Evolutionary conservation across 176 grass and related monocot genomes (phyloP).

Genomic region (Cenchrus americanus): DNA sequence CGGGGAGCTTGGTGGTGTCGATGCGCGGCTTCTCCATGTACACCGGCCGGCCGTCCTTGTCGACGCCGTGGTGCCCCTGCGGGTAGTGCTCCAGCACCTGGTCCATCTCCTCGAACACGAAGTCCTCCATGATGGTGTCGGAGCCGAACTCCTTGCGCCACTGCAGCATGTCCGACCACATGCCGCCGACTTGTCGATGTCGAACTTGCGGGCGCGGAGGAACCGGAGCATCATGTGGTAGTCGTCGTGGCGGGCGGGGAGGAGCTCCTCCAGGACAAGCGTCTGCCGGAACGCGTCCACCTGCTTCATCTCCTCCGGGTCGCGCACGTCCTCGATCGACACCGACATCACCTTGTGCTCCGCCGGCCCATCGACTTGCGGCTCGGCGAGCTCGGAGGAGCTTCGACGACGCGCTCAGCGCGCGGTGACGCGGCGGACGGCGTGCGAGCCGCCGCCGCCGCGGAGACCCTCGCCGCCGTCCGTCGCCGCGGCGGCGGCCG

Average conservation of each 20-base stretch:
- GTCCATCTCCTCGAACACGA: conserved; percentile 81
- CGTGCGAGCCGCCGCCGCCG: conserved; percentile 18
- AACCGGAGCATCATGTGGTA: conserved; percentile 99
- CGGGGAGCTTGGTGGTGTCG: conserved; percentile 86
- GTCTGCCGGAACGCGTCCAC: conserved; percentile 97
- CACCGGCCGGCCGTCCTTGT: conserved; percentile 82
- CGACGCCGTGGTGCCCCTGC: conserved; percentile 95
- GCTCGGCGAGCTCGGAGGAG: conserved; percentile 75
- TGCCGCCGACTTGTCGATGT: conserved; percentile 86
- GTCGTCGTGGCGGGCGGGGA: conserved; percentile 90
- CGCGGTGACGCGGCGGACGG: conserved; percentile 70
- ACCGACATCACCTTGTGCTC: conserved; percentile 97
- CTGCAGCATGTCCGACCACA: conserved; percentile 89
- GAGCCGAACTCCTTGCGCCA: conserved; percentile 88
- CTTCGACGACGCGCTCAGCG: conserved; percentile 88
- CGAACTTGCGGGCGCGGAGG: conserved; percentile 84
- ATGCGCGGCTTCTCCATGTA: conserved; percentile 90
- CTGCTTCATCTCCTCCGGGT: conserved; percentile 83
- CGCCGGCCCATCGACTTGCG: conserved; percentile 62
- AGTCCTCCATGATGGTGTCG: conserved; percentile 84
- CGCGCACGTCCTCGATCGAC: conserved; percentile 89
- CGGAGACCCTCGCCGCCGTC: conserved; percentile 9
- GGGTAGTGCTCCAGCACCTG: conserved; percentile 95
- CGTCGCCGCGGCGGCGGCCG: conserved; percentile 19
- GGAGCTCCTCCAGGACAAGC: conserved; percentile 93